Percentiles rank a stretch among this genome's conserved stretches.
These are phyloP conservation scores for Boletus sensibilis DNA, from an alignment of 768 basidiomycete species.

Conservation along the genomic window DNA sequence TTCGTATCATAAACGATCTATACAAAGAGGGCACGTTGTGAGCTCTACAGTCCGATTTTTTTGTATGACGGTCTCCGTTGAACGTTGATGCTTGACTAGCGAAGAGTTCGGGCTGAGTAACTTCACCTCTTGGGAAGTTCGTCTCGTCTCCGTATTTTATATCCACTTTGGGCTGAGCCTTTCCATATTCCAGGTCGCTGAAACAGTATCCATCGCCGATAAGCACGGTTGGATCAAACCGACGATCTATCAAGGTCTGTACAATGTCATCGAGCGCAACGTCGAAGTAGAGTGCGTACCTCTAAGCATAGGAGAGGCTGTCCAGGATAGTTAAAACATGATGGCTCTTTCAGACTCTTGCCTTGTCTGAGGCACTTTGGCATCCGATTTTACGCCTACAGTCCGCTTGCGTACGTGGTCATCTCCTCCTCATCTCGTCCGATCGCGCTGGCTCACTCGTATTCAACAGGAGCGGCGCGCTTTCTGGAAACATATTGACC, in stretches of 20 bases:
- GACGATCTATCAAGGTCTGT: constrained; percentile 49
- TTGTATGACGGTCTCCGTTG: neutral
- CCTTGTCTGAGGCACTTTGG: constrained; percentile 43
- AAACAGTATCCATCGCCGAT: constrained; percentile 42
- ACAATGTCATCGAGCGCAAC: constrained; percentile 44
- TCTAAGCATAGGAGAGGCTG: too few species aligned
- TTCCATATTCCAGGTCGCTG: constrained; percentile 36
- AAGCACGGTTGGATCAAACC: constrained; percentile 49
- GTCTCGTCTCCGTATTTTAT: neutral
- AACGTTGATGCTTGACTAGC: neutral
- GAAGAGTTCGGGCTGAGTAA: constrained; percentile 17
- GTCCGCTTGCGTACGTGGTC: constrained; percentile 20
- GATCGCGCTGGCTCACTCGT: neutral
- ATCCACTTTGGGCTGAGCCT: neutral
- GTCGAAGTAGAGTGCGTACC: constrained; percentile 11
- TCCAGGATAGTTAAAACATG: neutral
- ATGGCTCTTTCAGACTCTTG: constrained; percentile 27
- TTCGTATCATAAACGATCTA: constrained; percentile 46
- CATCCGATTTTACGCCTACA: constrained; percentile 39
- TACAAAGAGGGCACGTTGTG: constrained; percentile 52
- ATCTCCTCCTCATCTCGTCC: neutral
- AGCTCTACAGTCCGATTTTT: constrained; percentile 10
- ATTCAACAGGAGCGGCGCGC: constrained; percentile 8
- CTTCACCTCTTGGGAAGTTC: constrained; percentile 34
- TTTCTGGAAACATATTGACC: constrained; percentile 11